phyloP scores from a whole-genome alignment of 768 basidiomycete species.

The Termitomyces sp. region DNA sequence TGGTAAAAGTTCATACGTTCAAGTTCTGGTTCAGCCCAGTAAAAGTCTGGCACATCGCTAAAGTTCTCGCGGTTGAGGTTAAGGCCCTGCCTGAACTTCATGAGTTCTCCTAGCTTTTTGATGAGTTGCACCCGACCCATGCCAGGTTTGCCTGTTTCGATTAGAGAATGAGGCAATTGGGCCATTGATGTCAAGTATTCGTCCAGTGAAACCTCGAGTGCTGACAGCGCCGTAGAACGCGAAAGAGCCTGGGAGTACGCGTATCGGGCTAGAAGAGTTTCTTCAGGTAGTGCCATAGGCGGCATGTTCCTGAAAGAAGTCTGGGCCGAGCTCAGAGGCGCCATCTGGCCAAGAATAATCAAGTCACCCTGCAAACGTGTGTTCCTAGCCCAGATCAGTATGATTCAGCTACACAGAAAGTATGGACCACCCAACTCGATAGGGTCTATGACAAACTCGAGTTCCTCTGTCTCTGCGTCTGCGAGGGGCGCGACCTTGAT shows the following conservation, averaged over 20 bases:
- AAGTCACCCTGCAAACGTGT: conserved; percentile 90
- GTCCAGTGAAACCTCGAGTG: conserved; percentile 82
- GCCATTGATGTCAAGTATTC: conserved; percentile 82
- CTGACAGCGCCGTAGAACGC: conserved; percentile 83
- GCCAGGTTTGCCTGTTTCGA: conserved; percentile 79
- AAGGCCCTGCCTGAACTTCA: conserved; percentile 88
- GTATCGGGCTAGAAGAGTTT: conserved; percentile 83
- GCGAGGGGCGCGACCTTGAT: conserved; percentile 63
- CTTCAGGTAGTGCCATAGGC: conserved; percentile 55
- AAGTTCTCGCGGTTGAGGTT: conserved; percentile 90
- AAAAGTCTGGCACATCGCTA: conserved; percentile 86
- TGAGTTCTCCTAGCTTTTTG: conserved; percentile 86
- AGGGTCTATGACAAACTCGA: conserved; percentile 91
- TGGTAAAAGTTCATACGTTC: conserved; percentile 52
- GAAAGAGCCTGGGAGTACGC: conserved; percentile 91
- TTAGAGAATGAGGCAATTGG: conserved; percentile 69
- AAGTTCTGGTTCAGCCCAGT: conserved; percentile 91
- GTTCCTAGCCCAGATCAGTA: conserved; percentile 41
- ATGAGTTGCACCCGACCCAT: conserved; percentile 80
- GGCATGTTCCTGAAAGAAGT: conserved; percentile 41
- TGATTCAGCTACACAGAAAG: conserved; percentile 2
- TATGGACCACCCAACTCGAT: conserved; percentile 61
- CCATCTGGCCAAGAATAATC: conserved; percentile 77
- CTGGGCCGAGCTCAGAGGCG: conserved; percentile 51
- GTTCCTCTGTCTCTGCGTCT: conserved; percentile 81